Evolutionary conservation across 768 basidiomycete genomes (phyloP).

Genomic region (Termitomyces sp.): DNA sequence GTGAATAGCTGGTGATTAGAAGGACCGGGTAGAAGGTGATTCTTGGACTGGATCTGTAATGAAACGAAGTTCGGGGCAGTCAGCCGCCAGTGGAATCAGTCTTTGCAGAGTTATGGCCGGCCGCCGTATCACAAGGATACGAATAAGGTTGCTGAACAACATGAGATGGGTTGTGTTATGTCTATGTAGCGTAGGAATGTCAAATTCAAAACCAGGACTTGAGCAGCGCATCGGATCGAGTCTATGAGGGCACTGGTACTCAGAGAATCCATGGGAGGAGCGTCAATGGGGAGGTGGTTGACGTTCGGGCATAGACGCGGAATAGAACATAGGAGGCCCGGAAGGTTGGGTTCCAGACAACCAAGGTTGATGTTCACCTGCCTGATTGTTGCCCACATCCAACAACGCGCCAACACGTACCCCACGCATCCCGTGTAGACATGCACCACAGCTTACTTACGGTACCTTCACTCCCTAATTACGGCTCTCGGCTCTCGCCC

Average conservation of each 20-base stretch:
- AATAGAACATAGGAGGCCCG: not conserved
- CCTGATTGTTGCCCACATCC: not conserved
- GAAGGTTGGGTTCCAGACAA: not conserved
- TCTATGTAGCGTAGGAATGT: not conserved
- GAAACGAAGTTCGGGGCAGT: not conserved
- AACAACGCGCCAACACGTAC: too few relatives aligned
- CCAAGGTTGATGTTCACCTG: not conserved
- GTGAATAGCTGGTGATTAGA: not conserved
- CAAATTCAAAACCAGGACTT: not conserved
- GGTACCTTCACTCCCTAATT: too few relatives aligned
- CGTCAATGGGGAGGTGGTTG: not conserved
- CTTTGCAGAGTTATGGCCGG: not conserved
- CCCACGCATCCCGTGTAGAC: too few relatives aligned
- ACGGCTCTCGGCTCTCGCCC: too few relatives aligned
- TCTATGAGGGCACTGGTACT: too few relatives aligned
- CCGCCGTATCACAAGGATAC: too few relatives aligned
- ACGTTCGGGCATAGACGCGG: not conserved
- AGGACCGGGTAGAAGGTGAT: not conserved
- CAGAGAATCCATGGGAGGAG: too few relatives aligned
- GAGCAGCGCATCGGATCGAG: not conserved
- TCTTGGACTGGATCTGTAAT: not conserved
- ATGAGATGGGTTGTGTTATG: too few relatives aligned
- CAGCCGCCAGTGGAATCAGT: not conserved
- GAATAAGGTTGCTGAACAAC: too few relatives aligned
- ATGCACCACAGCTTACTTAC: too few relatives aligned